phyloP scores from a whole-genome alignment of 1,284 basidiomycete species.

The Trametes sp. region DNA sequence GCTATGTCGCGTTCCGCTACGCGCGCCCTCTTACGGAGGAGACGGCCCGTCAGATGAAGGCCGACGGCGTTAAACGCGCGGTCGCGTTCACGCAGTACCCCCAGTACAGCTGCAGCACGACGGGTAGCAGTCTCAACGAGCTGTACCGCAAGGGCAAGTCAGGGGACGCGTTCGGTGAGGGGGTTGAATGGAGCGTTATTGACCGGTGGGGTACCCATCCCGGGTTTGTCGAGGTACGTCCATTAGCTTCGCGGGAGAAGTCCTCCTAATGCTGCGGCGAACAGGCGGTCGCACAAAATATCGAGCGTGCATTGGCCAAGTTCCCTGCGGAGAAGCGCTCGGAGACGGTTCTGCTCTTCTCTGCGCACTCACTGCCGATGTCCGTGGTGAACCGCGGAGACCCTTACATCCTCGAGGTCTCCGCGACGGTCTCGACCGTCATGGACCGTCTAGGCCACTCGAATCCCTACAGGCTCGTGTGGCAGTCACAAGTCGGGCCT shows the following conservation, averaged over 20 bases:
- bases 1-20: constrained; percentile 96
- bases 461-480: constrained; percentile 92
- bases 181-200: constrained; percentile 95
- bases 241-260: not conserved
- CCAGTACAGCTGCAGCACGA: constrained; percentile 98
- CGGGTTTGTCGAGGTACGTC: constrained; percentile 88
- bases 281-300: constrained; percentile 90
- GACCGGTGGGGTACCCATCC: constrained; percentile 98
- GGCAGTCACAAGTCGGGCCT: constrained; percentile 99
- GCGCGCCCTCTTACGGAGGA: constrained; percentile 90
- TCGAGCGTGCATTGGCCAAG: constrained; percentile 83
- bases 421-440: constrained; percentile 90
- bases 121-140: constrained; percentile 96
- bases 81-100: constrained; percentile 99
- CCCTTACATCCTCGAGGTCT: constrained; percentile 96
- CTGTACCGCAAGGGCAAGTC: constrained; percentile 73
- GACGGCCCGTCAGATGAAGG: constrained; percentile 85
- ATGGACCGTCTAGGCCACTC: constrained; percentile 85
- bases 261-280: not conserved
- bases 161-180: constrained; percentile 54
- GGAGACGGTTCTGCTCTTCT: constrained; percentile 90
- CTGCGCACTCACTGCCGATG: constrained; percentile 98
- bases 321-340: constrained; percentile 78
- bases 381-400: constrained; percentile 98
- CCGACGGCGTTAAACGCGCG: constrained; percentile 91